Percentiles rank a stretch among this genome's conserved stretches.
These are phyloP conservation scores for Claviceps africana DNA, from an alignment of 2,329 filamentous ascomycete genomes.

Conservation along the genomic window DNA sequence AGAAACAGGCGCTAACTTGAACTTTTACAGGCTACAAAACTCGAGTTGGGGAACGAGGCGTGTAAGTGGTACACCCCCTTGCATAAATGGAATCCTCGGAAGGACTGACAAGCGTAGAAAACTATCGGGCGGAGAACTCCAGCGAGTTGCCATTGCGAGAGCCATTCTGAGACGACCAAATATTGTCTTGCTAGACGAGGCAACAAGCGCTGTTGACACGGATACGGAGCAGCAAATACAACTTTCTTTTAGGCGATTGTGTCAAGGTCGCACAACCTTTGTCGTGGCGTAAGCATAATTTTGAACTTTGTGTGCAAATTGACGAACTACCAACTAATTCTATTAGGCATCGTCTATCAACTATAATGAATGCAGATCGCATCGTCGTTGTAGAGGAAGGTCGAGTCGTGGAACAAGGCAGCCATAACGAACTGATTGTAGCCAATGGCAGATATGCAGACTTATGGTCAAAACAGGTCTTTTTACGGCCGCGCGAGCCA, in stretches of 20 bases:
- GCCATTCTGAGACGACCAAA: conserved; percentile 16
- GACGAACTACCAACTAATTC: conserved; percentile 4
- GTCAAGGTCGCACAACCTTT: conserved; percentile 49
- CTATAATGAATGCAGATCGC: conserved; percentile 53
- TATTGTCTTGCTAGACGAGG: conserved; percentile 30
- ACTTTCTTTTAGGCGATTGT: conserved; percentile 42
- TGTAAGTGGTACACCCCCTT: conserved; percentile 19
- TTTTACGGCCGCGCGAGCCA: conserved; percentile 33
- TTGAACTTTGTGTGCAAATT: too few relatives aligned
- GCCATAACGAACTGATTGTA: conserved; percentile 42
- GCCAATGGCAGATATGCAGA: conserved; percentile 48
- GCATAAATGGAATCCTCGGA: background rate
- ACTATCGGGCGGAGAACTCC: conserved; percentile 42
- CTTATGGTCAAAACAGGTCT: conserved; percentile 51
- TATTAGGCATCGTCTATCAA: conserved; percentile 50
- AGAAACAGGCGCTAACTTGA: background rate
- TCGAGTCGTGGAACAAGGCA: conserved; percentile 48
- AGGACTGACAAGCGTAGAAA: conserved; percentile 26
- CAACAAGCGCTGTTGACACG: conserved; percentile 34
- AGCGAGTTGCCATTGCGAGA: conserved; percentile 33
- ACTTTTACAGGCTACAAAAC: conserved; percentile 30
- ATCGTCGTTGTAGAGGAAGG: conserved; percentile 54
- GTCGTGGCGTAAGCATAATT: conserved; percentile 42
- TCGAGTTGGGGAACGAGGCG: conserved; percentile 35
- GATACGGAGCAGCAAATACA: conserved; percentile 47